Evolutionary conservation across 345 rosid genomes (phyloP), one percentile per base, ranked within the genome.

Genomic region (Clausena lansium): DNA sequence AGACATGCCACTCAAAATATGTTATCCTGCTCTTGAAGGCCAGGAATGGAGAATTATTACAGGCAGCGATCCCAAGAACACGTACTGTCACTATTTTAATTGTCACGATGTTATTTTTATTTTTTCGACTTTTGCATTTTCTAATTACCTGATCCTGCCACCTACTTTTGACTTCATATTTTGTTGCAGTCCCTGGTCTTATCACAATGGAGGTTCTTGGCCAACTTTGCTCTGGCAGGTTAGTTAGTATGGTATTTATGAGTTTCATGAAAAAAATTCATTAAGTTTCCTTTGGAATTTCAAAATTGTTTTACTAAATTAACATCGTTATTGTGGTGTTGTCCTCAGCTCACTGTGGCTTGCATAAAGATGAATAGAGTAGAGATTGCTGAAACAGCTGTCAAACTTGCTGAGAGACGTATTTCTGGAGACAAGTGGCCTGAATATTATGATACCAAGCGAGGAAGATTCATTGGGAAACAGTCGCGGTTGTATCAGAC

Each of bases 161-260:
- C 65, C 33, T 32, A 22, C 35, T 74, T n/a, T 70, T 70, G 35
- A 78, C 67, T 62, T 84, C 52, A 66, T 52, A 39, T 83, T 76
- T 75, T 77, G 54, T 72, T 86, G 89, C 91, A 94, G 98, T 50
- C 92, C 98, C 15, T 94, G 98, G 98, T 93, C 98, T 66, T 94
- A 95, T 80, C 98, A 93, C 87, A 95, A 95, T 80, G 98, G 90
- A 77, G 98, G 98, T 60, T 81, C 98, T 55, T 95, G 98, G 97
- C 98, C 98, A 78, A 95, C 98, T 75, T 79, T 95, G 86, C 90
- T 95, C 73, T 93, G 98, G 98, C 98, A 92, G 98, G 98, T 94
- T 81, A 82, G 94, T 86, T 68, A 13, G 1, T 45, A 45, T 61
- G 52, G 35, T 72, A 10, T 71, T 64, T 27, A 57, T 39, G 7